Evolutionary conservation across 1,139 yeast genomes (phyloP), one percentile per base, ranked within the genome.

Genomic region (Meyerozyma guilliermondii): DNA sequence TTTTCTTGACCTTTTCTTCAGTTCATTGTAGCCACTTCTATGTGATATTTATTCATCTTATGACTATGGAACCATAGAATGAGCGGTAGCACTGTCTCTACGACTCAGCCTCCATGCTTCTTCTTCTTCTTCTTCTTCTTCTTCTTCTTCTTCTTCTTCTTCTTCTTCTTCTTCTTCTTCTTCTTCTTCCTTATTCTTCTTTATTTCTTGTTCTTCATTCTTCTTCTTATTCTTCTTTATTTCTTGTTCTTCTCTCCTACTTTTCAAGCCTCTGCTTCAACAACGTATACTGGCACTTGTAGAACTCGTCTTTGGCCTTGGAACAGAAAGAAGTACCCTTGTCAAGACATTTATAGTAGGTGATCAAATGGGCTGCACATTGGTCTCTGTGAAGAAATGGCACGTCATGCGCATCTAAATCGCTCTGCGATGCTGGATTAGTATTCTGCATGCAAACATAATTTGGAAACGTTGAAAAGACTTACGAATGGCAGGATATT

Each of bases 361-460:
- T 59, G 47, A 72, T 71, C 52, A 70, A 66, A 49, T 63, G 74
- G 40, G 73, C 65, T 38, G 78, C 77, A 60, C 78, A 72, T 46
- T 61, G 65, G 55, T 72, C 78, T 60, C 78, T 66, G 59, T 72
- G 60, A 49, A 67, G 59, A 54, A 71, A 71, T 14, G 78, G 77
- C 34, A 72, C 75, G 43, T 71, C 65, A 45, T 65, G 58, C 34
- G 62, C 68, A 50, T 72, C 77, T 59, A 72, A 62, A 46, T 71
- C 76, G 48, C 63, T 52, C 52, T 64, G 71, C 30, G 74, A 59
- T 39, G 71, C 71, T 65, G 43, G 20, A 38, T 51, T 49, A 51
- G 54, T 47, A 45, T n/a, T 7, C 8, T n/a, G 16, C n/a, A 5
- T 17, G 6, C 17, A 24, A 7, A 26, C 4, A 14, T 11, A 5